Conservation (phyloP, 164 flowering plant genomes). For the Annona squamosa region DNA sequence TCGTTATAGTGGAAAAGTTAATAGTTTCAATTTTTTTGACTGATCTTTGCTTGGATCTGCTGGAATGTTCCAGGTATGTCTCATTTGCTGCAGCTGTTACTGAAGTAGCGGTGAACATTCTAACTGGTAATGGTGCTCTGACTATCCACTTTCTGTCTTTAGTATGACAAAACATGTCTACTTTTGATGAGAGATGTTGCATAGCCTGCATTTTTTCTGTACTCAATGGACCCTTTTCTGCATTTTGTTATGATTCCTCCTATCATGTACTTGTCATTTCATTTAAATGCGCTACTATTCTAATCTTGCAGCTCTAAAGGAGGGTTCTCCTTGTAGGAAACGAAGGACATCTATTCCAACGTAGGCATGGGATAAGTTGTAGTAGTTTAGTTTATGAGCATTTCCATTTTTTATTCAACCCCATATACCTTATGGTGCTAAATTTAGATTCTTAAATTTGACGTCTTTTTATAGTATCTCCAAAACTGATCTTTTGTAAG, state of each 20-base stretch:
- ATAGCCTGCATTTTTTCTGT: background rate
- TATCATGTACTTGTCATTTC: background rate
- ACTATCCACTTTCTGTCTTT: background rate
- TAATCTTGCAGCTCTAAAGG: background rate
- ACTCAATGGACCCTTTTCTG: background rate
- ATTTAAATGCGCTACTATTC: background rate
- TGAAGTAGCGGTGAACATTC: constrained; percentile 12
- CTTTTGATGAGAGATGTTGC: no score
- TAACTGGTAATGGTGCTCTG: constrained; percentile 3
- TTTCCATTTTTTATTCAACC: no score
- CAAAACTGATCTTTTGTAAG: no score
- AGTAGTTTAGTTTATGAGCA: background rate
- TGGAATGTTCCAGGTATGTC: constrained; percentile 1
- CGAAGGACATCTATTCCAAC: background rate
- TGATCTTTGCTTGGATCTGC: no score
- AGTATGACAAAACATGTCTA: background rate
- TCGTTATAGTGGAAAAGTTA: background rate
- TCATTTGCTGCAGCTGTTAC: constrained; percentile 10
- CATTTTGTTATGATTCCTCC: background rate
- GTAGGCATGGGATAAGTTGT: background rate
- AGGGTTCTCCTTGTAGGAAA: background rate
- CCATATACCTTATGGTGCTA: no score
- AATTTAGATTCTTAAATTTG: no score
- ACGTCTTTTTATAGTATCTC: no score
- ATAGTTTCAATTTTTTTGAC: background rate